Base-by-base conservation (phyloP, 2,329 filamentous ascomycete genomes). In the Fusarium armeniacum region DNA sequence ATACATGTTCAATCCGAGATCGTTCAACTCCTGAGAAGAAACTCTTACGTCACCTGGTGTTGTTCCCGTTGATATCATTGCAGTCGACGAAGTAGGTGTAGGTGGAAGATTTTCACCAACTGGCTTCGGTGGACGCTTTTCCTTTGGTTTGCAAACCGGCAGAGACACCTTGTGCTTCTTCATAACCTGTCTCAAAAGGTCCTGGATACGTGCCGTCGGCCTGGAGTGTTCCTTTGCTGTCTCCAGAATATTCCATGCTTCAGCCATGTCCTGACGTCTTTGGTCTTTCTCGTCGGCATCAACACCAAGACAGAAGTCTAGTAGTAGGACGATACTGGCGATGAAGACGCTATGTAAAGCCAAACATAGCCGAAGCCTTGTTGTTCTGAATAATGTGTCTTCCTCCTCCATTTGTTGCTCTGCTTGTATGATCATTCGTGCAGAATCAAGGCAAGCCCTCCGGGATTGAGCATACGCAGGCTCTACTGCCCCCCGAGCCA, bases 291-390 rank as follows among this genome's bases (percentile, higher is more conserved):
- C 72, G 22, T 71, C 67, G 1, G 62, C 55, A 26, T 76, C 67
- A 7, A 59, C 54, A 13, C 67, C 73, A 5, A 78, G 68, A 30
- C 78, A 80, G 9, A 78, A 71, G 53, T 80, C 76, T 6, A 80
- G 60, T 8, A 80, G 73, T 10, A 80, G 70, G 5, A 75, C 78
- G 45, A 79, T 79, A 26, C 69, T 77, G 1, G 78, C 77, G 16
- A 79, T 60, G 47, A 79, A 80, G 18, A 79, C 72, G 38, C 78
- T 78, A 20, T 79, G 75, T 22, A 79, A 62, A 13, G 78, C 71
- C 54, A 78, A 69, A 8, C 74, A 73, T 32, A 78, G 61, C 20
- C 75, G 73, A 32, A 79, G 69, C 20, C 76, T 68, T 8, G 75
- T 75, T 3, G 67, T 70, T 20, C 74, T 71, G 41, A 78, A 79